Conservation (phyloP, 768 basidiomycete genomes). For the Lentinula aciculospora region DNA sequence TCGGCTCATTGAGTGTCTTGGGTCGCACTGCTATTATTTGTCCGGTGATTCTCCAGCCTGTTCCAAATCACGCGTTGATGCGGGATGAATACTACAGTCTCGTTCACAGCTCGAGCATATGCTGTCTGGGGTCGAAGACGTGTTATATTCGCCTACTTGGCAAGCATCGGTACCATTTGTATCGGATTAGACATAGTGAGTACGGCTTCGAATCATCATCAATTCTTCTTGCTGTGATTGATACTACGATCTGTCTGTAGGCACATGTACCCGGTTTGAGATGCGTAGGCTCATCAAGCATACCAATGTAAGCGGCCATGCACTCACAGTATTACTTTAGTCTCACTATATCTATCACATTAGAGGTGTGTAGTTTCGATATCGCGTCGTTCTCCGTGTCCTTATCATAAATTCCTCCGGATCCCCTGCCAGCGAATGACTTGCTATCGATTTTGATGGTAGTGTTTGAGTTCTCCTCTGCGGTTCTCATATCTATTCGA, state of each 20-base stretch:
- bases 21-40: slow-evolving; percentile 16
- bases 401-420: too few species aligned
- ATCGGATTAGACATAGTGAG: slow-evolving; percentile 20
- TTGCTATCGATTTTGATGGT: slow-evolving; percentile 23
- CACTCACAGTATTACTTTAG: background rate
- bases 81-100: slow-evolving; percentile 7
- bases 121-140: slow-evolving; percentile 19
- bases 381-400: background rate
- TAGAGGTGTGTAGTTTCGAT: background rate
- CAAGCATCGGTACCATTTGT: slow-evolving; percentile 15
- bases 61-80: background rate
- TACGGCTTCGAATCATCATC: background rate
- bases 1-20: slow-evolving; percentile 7
- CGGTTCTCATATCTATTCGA: slow-evolving; percentile 17
- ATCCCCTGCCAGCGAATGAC: slow-evolving; percentile 14
- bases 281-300: slow-evolving; percentile 19
- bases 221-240: background rate
- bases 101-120: slow-evolving; percentile 17
- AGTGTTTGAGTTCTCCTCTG: slow-evolving; percentile 21
- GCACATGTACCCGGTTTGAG: slow-evolving; percentile 16
- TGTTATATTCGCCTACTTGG: slow-evolving; percentile 17
- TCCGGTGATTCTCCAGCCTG: slow-evolving; percentile 1
- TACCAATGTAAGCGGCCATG: slow-evolving; percentile 10
- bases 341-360: background rate
- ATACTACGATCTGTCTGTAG: slow-evolving; percentile 7